Evolutionary conservation across 176 grass and related monocot species (phyloP), one percentile per base, ranked within the genome.

Genomic region (Triticum monococcum): DNA sequence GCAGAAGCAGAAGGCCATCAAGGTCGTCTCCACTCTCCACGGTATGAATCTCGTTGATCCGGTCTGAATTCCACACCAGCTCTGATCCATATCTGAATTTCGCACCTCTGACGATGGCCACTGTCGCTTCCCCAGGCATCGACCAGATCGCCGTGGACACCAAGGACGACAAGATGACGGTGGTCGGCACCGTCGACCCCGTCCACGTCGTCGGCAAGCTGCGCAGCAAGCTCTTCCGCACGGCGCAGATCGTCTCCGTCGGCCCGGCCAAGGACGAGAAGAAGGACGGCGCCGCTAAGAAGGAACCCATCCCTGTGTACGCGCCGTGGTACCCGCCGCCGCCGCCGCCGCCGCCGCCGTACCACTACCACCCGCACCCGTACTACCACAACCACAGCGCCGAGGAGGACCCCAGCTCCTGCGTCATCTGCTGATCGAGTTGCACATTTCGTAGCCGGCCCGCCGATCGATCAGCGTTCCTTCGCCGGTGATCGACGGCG

Each of bases 401-500:
- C 38, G 95, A 91, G 67, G 95, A 94, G 43, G 65, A 97, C 46
- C 90, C 95, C 18, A 94, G 91, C 75, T 72, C 81, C 8, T 98
- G 93, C 79, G 91, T 91, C 59, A 87, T 98, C 69, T 92, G 87
- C 85, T 93, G 86, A 52, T 17, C 48, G 5, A 52, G 48, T 1
- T 52, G 5, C 0, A 52, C 48, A 17, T 16, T 17, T 2, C 0
- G 14, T 52, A 6, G 5, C 48, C 2, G 14, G 14, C 46, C 48
- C 0, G 14, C 48, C 48, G 48, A 17, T 52, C 48, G 46, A 5
- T 5, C 45, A 1, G 45, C 45, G 11, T 46, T 0, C 41, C 46
- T 52, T 1, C 48, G 1, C 48, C 12, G 14, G 4, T 5, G 48
- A 52, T 52, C 14, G 13, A 52, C 48, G 50, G 14, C 52, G 14